Conservation (phyloP, 768 basidiomycete species). For the Mycena olivaceomarginata region DNA sequence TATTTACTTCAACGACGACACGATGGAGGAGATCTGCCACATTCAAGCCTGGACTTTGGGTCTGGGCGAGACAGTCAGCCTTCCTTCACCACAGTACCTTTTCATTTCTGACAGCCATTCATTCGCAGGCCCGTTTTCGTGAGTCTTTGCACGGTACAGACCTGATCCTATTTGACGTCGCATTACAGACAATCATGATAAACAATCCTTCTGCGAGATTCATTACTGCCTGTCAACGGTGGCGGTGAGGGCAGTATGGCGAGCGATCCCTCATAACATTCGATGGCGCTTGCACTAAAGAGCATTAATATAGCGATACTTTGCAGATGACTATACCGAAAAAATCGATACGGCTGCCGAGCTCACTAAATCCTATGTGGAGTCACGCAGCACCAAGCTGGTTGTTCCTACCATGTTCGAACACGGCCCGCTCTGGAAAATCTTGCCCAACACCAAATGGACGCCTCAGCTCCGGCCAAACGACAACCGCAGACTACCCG, state of each 20-base stretch:
- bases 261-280: conserved; percentile 11
- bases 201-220: conserved; percentile 46
- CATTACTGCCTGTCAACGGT: conserved; percentile 45
- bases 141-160: neutral
- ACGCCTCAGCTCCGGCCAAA: conserved; percentile 42
- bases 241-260: conserved; percentile 37
- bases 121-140: conserved; percentile 37
- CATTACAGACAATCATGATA: conserved; percentile 40
- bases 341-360: conserved; percentile 28
- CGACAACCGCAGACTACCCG: conserved; percentile 44
- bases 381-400: conserved; percentile 37
- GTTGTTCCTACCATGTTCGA: conserved; percentile 43
- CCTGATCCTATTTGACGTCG: neutral
- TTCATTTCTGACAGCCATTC: neutral
- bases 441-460: conserved; percentile 25
- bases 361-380: conserved; percentile 36
- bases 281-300: neutral
- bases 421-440: conserved; percentile 49
- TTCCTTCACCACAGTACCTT: neutral
- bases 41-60: conserved; percentile 54
- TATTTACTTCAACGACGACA: conserved; percentile 48
- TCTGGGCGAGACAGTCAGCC: conserved; percentile 43
- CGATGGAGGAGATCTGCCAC: conserved; percentile 46
- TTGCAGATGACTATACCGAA: conserved; percentile 35
- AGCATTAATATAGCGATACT: conserved; percentile 23